Conservation (phyloP, 371 early-diverging fungal species). For the Haplosporangium sp. region DNA sequence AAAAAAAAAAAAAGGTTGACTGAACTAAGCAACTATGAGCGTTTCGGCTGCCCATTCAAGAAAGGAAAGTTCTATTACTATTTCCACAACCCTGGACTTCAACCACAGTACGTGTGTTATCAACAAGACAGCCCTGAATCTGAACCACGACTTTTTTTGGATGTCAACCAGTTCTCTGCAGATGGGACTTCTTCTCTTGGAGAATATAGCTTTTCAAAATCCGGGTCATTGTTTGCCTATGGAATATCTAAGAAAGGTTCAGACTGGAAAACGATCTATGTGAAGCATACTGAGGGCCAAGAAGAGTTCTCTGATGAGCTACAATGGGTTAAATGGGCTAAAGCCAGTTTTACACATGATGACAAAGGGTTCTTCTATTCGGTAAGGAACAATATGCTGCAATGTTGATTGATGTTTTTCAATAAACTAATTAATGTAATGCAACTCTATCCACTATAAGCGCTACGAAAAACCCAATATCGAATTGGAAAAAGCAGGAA, state of each 20-base stretch:
- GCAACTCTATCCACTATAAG: slow-evolving; percentile 1
- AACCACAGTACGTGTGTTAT: slow-evolving; percentile 69
- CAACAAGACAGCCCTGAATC: slow-evolving; percentile 47
- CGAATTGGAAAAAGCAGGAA: slow-evolving; percentile 65
- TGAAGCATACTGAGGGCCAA: slow-evolving; percentile 49
- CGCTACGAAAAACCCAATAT: slow-evolving; percentile 56
- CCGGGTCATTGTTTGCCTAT: slow-evolving; percentile 60
- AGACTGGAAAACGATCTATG: slow-evolving; percentile 74
- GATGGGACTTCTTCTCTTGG: slow-evolving; percentile 50
- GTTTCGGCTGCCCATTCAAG: slow-evolving; percentile 63
- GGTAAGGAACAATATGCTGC: slow-evolving; percentile 18
- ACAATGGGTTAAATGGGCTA: slow-evolving; percentile 70
- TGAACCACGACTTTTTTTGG: slow-evolving; percentile 62
- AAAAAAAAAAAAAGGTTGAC: slow-evolving; percentile 18
- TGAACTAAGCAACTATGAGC: slow-evolving; percentile 56
- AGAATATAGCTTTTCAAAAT: slow-evolving; percentile 65
- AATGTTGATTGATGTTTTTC: no score
- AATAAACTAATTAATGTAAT: no score
- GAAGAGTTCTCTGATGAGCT: slow-evolving; percentile 55
- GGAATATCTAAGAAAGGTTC: slow-evolving; percentile 66
- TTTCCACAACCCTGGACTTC: slow-evolving; percentile 74
- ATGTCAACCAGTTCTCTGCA: slow-evolving; percentile 51
- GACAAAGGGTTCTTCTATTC: slow-evolving; percentile 75
- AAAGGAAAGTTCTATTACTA: slow-evolving; percentile 71
- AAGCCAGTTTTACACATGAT: slow-evolving; percentile 67